A percentile compares a stretch with the other conserved stretches of the same genome.
phyloP scores from a whole-genome alignment of 2,329 filamentous ascomycete species.

The Alternaria panax region DNA sequence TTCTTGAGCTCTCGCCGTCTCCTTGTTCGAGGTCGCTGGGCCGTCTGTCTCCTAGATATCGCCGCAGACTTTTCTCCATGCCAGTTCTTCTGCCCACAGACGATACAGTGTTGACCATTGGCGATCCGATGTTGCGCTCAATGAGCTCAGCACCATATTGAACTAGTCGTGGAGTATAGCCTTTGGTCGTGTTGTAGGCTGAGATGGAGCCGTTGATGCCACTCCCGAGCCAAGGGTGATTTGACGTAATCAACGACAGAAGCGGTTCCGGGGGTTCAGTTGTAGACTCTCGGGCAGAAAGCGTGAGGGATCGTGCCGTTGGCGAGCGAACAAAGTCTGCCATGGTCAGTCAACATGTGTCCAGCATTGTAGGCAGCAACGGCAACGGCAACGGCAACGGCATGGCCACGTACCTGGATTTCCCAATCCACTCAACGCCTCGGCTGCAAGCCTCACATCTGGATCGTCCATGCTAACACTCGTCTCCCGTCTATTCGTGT shows the following conservation, averaged over 20 bases:
- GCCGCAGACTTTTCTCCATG: conserved; percentile 84
- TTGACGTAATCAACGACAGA: conserved; percentile 83
- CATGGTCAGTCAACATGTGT: conserved; percentile 22
- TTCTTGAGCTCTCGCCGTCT: conserved; percentile 41
- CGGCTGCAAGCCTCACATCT: conserved; percentile 58
- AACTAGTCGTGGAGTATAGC: conserved; percentile 87
- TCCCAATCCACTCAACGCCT: conserved; percentile 59
- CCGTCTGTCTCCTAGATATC: conserved; percentile 71
- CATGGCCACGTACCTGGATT: conserved; percentile 55
- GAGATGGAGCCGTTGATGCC: conserved; percentile 85
- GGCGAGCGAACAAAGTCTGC: conserved; percentile 55
- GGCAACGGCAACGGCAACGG: conserved; percentile 8
- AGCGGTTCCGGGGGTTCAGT: conserved; percentile 74
- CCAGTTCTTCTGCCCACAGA: conserved; percentile 85
- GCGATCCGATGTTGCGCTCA: conserved; percentile 81
- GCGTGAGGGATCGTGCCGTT: conserved; percentile 39
- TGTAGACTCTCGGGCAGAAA: conserved; percentile 47
- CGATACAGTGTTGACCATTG: conserved; percentile 85
- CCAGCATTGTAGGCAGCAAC: not conserved
- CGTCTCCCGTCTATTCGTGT: conserved; percentile 41
- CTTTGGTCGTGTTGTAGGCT: conserved; percentile 86
- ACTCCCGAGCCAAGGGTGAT: conserved; percentile 83
- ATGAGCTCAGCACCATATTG: conserved; percentile 88
- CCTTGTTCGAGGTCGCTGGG: conserved; percentile 59
- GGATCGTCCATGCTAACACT: conserved; percentile 59